Evolutionary conservation across 495 filamentous ascomycete species (phyloP), one percentile per base, ranked within the genome.

Genomic region (Aspergillus sparsus): DNA sequence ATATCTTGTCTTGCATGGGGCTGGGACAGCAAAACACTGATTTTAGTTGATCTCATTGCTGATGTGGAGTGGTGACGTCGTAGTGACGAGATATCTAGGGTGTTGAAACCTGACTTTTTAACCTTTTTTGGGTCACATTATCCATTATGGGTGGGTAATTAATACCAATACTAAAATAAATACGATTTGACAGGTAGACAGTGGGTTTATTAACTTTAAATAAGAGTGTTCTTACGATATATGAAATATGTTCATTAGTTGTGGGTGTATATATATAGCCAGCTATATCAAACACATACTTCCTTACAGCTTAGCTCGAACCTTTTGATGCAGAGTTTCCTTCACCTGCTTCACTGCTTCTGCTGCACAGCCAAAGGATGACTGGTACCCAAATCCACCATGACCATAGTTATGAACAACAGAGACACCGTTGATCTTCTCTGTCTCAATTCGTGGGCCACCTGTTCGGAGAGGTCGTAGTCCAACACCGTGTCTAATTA

Each of bases 401-500:
- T 97, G 93, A 9, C 95, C 95, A 70, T 99, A 99, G 64, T 96
- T 93, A 70, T 99, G 94, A 61, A 99, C 91, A 9, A 96, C 85
- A 75, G 82, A 85, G 0, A 84, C 79, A n/a, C 82, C 87, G 31
- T 81, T 71, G 18, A 92, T 83, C 62, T 78, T 80, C 72, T 97
- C 92, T 70, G 83, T 90, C 75, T 97, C 94, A 47, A 98, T 80
- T 42, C 94, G 82, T 12, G 88, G 86, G 0, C 95, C 93, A 7
- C 82, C 87, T 18, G 85, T 76, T 51, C 94, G 80, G 55, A 87
- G 71, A 27, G 94, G 94, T 62, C 94, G 80, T 68, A 98, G 71
- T 10, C 95, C 94, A 27, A 98, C 94, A 1, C 85, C 89, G 68
- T 98, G 93, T 15, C 94, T 78, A 49, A 98, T 83, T n/a, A 98